Percentiles rank a stretch among this genome's conserved stretches.
Conservation (phyloP, 1,139 yeast species). For the Hemisphaericaspora lyxosophila region DNA sequence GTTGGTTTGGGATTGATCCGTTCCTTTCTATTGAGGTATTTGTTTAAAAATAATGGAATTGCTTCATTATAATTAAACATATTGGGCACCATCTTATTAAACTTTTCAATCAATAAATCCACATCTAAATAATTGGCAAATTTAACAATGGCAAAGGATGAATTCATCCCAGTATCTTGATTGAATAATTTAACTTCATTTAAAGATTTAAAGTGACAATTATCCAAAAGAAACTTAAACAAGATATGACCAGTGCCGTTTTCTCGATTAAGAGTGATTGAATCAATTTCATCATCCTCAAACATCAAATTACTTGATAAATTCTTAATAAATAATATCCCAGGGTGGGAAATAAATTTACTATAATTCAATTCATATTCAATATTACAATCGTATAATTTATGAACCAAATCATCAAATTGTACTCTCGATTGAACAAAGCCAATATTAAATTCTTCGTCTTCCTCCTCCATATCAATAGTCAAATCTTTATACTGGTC, state of each 20-base stretch:
- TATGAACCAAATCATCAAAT: conserved; percentile 14
- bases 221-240: conserved; percentile 24
- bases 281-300: conserved; percentile 7
- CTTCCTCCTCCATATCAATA: conserved; percentile 5
- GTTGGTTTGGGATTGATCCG: conserved; percentile 12
- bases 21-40: conserved; percentile 30
- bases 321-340: conserved; percentile 60
- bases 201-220: conserved; percentile 28
- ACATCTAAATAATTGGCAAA: conserved; percentile 40
- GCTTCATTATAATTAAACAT: conserved; percentile 31
- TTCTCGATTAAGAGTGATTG: conserved; percentile 8
- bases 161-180: conserved; percentile 8
- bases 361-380: conserved; percentile 26
- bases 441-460: conserved; percentile 9
- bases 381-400: conserved; percentile 9
- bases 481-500: conserved; percentile 3
- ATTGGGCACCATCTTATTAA: conserved; percentile 23
- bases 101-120: conserved; percentile 27
- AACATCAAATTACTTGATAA: conserved; percentile 19
- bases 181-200: conserved; percentile 30
- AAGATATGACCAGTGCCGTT: conserved; percentile 15
- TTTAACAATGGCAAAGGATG: conserved; percentile 34
- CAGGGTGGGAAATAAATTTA: conserved; percentile 61
- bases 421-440: conserved; percentile 9
- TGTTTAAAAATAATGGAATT: conserved; percentile 27